A percentile compares a stretch with the other conserved stretches of the same genome.
These are phyloP conservation scores for Citrus unshiu DNA, from an alignment of 345 rosid genomes.

Conservation along the genomic window DNA sequence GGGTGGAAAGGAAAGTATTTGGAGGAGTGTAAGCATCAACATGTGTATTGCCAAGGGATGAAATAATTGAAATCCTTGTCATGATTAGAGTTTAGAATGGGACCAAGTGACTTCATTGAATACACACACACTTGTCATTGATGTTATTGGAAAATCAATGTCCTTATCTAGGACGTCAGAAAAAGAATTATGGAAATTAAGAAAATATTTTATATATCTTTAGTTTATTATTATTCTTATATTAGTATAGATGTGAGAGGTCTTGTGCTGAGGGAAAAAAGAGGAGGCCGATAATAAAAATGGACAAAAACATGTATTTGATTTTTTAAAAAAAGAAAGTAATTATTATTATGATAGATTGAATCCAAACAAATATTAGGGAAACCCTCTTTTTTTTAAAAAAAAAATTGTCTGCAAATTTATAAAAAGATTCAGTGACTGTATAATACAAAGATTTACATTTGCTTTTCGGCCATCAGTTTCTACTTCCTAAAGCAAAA, in stretches of 20 bases:
- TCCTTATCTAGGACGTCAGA: neutral
- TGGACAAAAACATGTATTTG: neutral
- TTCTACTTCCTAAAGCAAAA: too few relatives aligned
- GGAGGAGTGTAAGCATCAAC: neutral
- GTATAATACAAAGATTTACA: too few relatives aligned
- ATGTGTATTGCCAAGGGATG: neutral
- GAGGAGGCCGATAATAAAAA: neutral
- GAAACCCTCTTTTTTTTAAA: neutral
- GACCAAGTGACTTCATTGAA: slow-evolving; percentile 1
- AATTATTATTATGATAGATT: neutral
- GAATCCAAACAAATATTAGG: neutral
- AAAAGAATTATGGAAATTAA: too few relatives aligned
- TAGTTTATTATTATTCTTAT: neutral
- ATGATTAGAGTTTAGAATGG: neutral
- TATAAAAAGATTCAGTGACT: too few relatives aligned
- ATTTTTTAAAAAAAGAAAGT: neutral
- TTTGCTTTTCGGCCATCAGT: too few relatives aligned
- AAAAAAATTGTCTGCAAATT: neutral
- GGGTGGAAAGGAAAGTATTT: neutral
- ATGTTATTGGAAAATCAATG: neutral
- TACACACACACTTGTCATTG: neutral
- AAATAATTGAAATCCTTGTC: neutral
- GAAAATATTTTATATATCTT: neutral
- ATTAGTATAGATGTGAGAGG: neutral
- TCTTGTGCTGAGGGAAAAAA: neutral